Base-by-base conservation (phyloP, 192 early-diverging fungal species). In the Linnemannia schmuckeri region DNA sequence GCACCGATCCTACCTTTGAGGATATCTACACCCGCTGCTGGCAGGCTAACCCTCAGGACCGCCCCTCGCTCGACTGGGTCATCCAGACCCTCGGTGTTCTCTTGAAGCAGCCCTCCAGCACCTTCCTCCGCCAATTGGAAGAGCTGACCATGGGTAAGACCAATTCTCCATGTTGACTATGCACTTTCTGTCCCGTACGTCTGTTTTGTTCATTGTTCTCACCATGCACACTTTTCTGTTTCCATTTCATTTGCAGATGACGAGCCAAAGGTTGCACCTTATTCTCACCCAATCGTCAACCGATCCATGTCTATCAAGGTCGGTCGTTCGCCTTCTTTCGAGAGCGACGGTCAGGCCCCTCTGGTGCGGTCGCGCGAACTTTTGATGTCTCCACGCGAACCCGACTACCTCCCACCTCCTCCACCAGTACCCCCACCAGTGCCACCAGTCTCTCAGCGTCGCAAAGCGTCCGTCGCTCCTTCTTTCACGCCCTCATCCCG, bases 321-420 rank as follows among this genome's bases (percentile, higher is more conserved):
- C 20, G 79, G 70, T 4, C 35, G 75, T 37, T 69, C 74, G 3
- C 57, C 74, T 7, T 77, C 84, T 2, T 13, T 37, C 4, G 83
- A 85, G 13, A 63, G 13, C 30, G 85, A 87, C 52, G 22, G 47
- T 18, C 49, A 54, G 6, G 69, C 57, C 13, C 75, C 83, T 33
- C 49, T 72, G 20, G 37, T 73, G 18, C 70, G 79, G 30, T 87
- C 85, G 20, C 71, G 80, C 27, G 79, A 81, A 13, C 66, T 87
- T 4, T 54, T 76, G 9, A 37, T 87, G 35, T 87, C 85, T 7
- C 85, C 85, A 44, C 49, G 85, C n/a, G 85, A 87, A 24, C 85
- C 85, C 18, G 80, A 87, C 41, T 81, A 81, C 42, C 79, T 71
- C 5, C 85, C 85, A 22, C 85, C 85, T 57, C 85, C 85, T 37